A percentile compares a stretch with the other conserved stretches of the same genome.
Evolutionary conservation across 768 basidiomycete genomes (phyloP).

Genomic region (Termitomyces sp.): DNA sequence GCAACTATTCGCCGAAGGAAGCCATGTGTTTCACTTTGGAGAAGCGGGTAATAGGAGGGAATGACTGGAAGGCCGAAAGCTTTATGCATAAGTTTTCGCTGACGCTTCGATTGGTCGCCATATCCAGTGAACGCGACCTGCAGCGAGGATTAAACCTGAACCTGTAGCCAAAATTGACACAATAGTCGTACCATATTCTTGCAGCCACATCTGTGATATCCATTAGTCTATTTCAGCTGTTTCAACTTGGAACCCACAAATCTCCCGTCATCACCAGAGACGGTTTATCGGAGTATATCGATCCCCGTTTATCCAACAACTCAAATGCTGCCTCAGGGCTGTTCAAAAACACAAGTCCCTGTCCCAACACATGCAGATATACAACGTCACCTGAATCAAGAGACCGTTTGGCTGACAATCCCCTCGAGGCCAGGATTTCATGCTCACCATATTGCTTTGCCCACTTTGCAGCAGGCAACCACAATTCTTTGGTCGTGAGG

Average conservation of each 20-base stretch:
- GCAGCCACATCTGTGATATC: slow-evolving; percentile 49
- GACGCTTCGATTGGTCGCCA: slow-evolving; percentile 57
- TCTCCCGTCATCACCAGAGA: slow-evolving; percentile 67
- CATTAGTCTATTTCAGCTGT: slow-evolving; percentile 1
- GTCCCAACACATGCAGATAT: slow-evolving; percentile 62
- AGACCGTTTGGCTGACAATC: slow-evolving; percentile 1
- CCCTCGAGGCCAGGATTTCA: neutral
- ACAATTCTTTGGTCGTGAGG: slow-evolving; percentile 57
- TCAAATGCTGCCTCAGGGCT: slow-evolving; percentile 55
- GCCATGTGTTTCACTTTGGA: slow-evolving; percentile 50
- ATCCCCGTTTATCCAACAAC: slow-evolving; percentile 65
- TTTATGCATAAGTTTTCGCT: slow-evolving; percentile 63
- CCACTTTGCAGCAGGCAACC: slow-evolving; percentile 62
- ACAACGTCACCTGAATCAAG: slow-evolving; percentile 53
- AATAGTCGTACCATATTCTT: slow-evolving; percentile 53
- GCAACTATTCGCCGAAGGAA: slow-evolving; percentile 56
- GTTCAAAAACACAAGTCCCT: slow-evolving; percentile 67
- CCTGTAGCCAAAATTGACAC: neutral
- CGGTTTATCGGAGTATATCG: slow-evolving; percentile 75
- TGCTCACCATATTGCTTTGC: slow-evolving; percentile 56
- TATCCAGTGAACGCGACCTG: slow-evolving; percentile 66
- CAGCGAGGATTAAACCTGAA: neutral
- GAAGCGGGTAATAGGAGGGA: slow-evolving; percentile 52
- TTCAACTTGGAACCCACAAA: slow-evolving; percentile 40
- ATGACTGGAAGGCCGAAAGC: slow-evolving; percentile 54